These are phyloP conservation scores for Magnolia changhungtana DNA, from an alignment of 164 flowering plant species.

Conservation along the genomic window DNA sequence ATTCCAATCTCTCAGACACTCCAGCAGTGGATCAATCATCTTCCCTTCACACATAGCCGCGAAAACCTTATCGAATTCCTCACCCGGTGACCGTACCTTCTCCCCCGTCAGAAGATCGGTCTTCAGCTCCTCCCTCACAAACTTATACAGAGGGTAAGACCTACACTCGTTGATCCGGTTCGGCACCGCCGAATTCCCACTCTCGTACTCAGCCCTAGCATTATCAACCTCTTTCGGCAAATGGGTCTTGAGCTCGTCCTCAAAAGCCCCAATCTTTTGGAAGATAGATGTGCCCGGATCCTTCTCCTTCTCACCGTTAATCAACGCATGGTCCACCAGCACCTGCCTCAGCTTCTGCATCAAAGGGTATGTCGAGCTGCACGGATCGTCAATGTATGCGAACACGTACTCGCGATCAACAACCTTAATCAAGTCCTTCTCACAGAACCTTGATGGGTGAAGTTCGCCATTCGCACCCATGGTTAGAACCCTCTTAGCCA, in stretches of 20 bases:
- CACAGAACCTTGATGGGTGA: constrained; percentile 56
- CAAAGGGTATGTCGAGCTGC: constrained; percentile 42
- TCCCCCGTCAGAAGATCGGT: constrained; percentile 49
- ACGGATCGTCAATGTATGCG: constrained; percentile 57
- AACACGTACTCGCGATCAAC: constrained; percentile 48
- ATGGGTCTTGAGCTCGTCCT: constrained; percentile 48
- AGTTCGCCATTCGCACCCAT: constrained; percentile 49
- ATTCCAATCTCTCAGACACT: constrained; percentile 52
- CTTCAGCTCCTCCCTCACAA: constrained; percentile 49
- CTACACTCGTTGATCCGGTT: constrained; percentile 58
- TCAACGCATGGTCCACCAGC: constrained; percentile 49
- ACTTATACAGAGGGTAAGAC: constrained; percentile 52
- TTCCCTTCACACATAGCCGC: constrained; percentile 46
- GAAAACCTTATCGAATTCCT: constrained; percentile 56
- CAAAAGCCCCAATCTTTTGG: constrained; percentile 46
- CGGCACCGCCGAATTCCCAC: constrained; percentile 27
- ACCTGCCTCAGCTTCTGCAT: constrained; percentile 61
- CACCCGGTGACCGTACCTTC: constrained; percentile 45
- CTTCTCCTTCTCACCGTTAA: constrained; percentile 34
- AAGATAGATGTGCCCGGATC: constrained; percentile 38
- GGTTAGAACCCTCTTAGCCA: constrained; percentile 46
- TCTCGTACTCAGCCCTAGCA: constrained; percentile 32
- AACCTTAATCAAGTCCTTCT: constrained; percentile 55
- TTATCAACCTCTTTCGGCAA: constrained; percentile 49
- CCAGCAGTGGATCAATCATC: constrained; percentile 49